phyloP scores from a whole-genome alignment of 1,139 yeast species.

The Candida mesenterica region DNA sequence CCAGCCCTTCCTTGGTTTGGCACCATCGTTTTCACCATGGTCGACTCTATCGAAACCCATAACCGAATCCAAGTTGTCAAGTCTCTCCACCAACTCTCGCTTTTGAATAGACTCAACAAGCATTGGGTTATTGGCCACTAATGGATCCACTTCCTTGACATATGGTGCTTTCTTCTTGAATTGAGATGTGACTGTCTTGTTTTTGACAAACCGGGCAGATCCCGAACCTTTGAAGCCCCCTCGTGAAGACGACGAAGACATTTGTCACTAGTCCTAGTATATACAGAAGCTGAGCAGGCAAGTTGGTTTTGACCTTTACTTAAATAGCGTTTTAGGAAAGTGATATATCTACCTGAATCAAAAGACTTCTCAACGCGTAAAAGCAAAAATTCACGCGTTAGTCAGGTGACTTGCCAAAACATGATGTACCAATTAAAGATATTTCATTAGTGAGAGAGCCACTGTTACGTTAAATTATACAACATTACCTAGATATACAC shows the following conservation, averaged over 20 bases:
- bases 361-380: no score
- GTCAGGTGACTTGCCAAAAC: no score
- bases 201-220: conserved; percentile 57
- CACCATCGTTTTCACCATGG: conserved; percentile 51
- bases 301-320: no score
- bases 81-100: conserved; percentile 47
- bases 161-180: conserved; percentile 13
- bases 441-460: no score
- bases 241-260: conserved; percentile 8
- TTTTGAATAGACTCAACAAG: conserved; percentile 37
- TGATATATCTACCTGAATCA: no score
- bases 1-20: conserved; percentile 77
- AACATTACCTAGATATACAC: no score
- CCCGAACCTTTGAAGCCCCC: conserved; percentile 46
- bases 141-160: conserved; percentile 7
- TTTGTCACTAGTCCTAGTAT: no score
- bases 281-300: no score
- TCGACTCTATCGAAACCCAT: conserved; percentile 87
- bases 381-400: no score
- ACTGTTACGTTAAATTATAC: no score
- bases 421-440: no score
- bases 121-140: conserved; percentile 41
- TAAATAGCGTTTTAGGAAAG: no score
- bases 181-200: conserved; percentile 21
- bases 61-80: conserved; percentile 63